Base-by-base conservation (phyloP, 2,329 filamentous ascomycete genomes). In the Cladosporium sp. region DNA sequence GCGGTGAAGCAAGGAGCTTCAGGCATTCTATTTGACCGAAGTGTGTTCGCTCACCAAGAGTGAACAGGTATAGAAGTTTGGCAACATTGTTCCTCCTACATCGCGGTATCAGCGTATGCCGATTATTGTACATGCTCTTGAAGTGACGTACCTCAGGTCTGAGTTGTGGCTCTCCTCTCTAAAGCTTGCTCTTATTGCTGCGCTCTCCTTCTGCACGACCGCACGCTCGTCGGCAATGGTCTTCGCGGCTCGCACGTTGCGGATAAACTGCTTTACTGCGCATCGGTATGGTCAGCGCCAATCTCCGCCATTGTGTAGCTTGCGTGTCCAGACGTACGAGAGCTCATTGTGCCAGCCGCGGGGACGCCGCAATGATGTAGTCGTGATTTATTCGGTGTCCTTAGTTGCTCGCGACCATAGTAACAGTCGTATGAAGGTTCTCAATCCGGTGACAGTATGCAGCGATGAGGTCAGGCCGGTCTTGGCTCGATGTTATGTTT, bases 21-120 rank as follows among this genome's bases (percentile, higher is more conserved):
- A 99, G 83, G 75, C 94, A 99, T 84, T 99, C 94, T 72, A 99
- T 99, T 80, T 99, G 94, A 52, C 94, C 94, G 73, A 99, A 99
- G 76, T 99, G 94, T 58, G 94, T 99, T 69, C 94, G 85, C 77
- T 99, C 94, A 63, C 94, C 94, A 40, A 99, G 83, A 1, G 94
- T 99, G 75, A 99, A 99, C 60, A 99, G 90, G 73, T 99, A 99
- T 37, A 99, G 84, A 35, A 99, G 85, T 77, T 99, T 99, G 60
- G 94, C 92, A 68, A 99, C 94, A 83, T 99, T 99, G 80, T 99
- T 99, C 72, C 94, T 87, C 78, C 93, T 97, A 74, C 58, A 57
- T 28, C 17, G 12, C 6, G 25, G 54, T 42, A 58, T 39, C 25
- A 57, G 53, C 54, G 37, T 28, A 47, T 44, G 32, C 34, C 49